Percentiles rank a stretch among this genome's conserved stretches.
These are phyloP conservation scores for Diplodia corticola DNA, from an alignment of 2,329 filamentous ascomycete species.

Conservation along the genomic window DNA sequence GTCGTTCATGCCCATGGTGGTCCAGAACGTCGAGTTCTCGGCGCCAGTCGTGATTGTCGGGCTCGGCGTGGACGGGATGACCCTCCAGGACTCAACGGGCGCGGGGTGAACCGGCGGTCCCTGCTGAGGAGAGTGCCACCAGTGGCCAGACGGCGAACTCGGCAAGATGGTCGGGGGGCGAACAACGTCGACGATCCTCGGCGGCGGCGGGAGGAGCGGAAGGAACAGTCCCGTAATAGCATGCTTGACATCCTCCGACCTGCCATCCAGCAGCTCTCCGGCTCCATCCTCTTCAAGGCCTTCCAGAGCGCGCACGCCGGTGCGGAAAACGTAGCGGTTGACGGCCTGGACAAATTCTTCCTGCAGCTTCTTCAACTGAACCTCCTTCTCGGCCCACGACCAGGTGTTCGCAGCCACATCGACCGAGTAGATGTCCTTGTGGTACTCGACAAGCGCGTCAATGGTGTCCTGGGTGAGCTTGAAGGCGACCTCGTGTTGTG, in stretches of 20 bases:
- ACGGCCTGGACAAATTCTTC: slow-evolving; percentile 94
- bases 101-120: slow-evolving; percentile 66
- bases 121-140: slow-evolving; percentile 72
- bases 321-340: slow-evolving; percentile 96
- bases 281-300: slow-evolving; percentile 95
- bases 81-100: slow-evolving; percentile 83
- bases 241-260: slow-evolving; percentile 90
- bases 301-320: slow-evolving; percentile 84
- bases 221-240: slow-evolving; percentile 81
- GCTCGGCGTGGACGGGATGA: slow-evolving; percentile 85
- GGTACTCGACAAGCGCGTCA: slow-evolving; percentile 88
- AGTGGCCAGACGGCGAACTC: slow-evolving; percentile 64
- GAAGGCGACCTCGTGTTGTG: slow-evolving; percentile 95
- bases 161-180: slow-evolving; percentile 82
- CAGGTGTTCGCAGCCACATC: slow-evolving; percentile 87
- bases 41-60: slow-evolving; percentile 66
- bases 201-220: slow-evolving; percentile 81
- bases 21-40: slow-evolving; percentile 77
- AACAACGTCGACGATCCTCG: slow-evolving; percentile 84
- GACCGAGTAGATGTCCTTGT: slow-evolving; percentile 91
- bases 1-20: slow-evolving; percentile 72
- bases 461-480: slow-evolving; percentile 96
- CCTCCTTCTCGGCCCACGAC: slow-evolving; percentile 95
- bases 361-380: slow-evolving; percentile 94
- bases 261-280: slow-evolving; percentile 87